phyloP scores from a whole-genome alignment of 1,139 yeast species.

The Debaryomyces psychrophilus region DNA sequence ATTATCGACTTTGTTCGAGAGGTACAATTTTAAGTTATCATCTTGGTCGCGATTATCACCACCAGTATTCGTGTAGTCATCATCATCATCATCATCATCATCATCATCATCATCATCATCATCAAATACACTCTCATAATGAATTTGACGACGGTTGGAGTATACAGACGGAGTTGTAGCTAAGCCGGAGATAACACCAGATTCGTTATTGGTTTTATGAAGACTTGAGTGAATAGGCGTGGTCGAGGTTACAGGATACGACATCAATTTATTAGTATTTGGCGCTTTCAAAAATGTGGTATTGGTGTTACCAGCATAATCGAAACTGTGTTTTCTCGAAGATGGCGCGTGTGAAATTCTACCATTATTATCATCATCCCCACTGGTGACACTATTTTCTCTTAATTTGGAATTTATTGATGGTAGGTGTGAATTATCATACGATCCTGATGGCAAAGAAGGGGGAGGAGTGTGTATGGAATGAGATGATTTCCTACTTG shows the following conservation, averaged over 20 bases:
- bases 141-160: conserved; percentile 30
- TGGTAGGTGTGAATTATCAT: conserved; percentile 40
- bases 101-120: conserved; percentile 53
- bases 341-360: conserved; percentile 20
- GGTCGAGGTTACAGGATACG: conserved; percentile 28
- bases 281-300: conserved; percentile 21
- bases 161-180: conserved; percentile 45
- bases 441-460: conserved; percentile 41
- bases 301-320: conserved; percentile 19
- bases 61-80: conserved; percentile 20
- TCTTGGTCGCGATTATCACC: conserved; percentile 5
- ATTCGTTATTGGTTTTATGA: conserved; percentile 14
- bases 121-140: conserved; percentile 55
- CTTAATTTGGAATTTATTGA: conserved; percentile 49
- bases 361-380: conserved; percentile 20
- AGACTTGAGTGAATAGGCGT: conserved; percentile 27
- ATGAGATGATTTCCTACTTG: conserved; percentile 41
- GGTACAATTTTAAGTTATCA: neutral
- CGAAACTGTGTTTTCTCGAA: conserved; percentile 8
- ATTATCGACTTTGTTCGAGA: neutral
- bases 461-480: conserved; percentile 35
- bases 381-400: conserved; percentile 29
- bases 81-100: conserved; percentile 40
- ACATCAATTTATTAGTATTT: conserved; percentile 18
- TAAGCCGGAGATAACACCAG: conserved; percentile 30